Evolutionary conservation across 2,329 filamentous ascomycete species (phyloP), one percentile per base, ranked within the genome.

Genomic region (Alternaria brassicae): DNA sequence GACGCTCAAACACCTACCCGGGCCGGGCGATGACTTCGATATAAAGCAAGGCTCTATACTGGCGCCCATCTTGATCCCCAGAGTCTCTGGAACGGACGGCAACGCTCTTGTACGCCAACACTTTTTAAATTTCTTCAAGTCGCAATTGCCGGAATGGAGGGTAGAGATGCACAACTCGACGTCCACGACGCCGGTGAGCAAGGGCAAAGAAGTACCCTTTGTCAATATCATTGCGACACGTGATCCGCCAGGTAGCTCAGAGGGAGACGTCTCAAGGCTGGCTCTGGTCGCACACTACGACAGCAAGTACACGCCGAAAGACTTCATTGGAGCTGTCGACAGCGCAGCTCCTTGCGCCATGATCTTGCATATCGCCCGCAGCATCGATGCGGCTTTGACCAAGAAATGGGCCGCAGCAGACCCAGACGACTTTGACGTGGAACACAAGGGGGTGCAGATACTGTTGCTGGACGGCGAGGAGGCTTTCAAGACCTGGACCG

Each of bases 231-330:
- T 98, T 64, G 89, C 94, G 58, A 90, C 89, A n/a, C 88, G 94
- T 53, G 94, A 98, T 78, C 95, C 95, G 47, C 95, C 95, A 1
- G 93, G 91, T 85, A 82, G 88, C 1, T 78, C 82, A 2, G 76
- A 81, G 0, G 94, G 93, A 1, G 89, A 97, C 65, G 91, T 96
- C 3, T 88, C 89, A 28, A 84, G 93, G 50, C 80, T 99, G 75
- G 93, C 92, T 6, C 83, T 99, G 60, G 95, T 94, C 13, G 95
- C 95, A 23, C 95, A 99, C 77, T 98, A 97, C 77, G 95, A 99
- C 74, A 95, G 90, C 77, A 91, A 96, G 79, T 84, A 90, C 62
- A 84, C 84, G 28, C 95, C 94, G 0, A 81, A 88, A 58, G 94
- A 92, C 1, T 99, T 99, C 77, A 91, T 99, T 62, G 95, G 95